A percentile compares a stretch with the other conserved stretches of the same genome.
Conservation (phyloP, 1,284 basidiomycete species). For the Tilletiopsis washingtonensis region DNA sequence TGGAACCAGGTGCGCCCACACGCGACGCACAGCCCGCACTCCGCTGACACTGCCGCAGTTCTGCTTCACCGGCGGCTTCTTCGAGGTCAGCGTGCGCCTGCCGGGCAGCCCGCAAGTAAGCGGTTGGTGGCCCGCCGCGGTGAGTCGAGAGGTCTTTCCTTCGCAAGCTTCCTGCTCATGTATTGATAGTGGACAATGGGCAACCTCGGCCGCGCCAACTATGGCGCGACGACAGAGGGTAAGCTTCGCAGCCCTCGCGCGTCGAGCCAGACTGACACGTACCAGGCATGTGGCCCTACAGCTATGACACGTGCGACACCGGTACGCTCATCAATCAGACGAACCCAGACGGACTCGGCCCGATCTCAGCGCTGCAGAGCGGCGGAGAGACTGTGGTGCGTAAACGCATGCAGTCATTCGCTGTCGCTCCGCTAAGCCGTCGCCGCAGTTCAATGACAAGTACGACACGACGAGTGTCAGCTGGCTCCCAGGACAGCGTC, state of each 20-base stretch:
- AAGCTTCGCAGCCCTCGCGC: neutral
- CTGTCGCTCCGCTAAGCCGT: too few species aligned
- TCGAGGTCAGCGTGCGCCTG: slow-evolving; percentile 41
- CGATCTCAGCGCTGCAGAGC: slow-evolving; percentile 46
- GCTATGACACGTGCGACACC: slow-evolving; percentile 44
- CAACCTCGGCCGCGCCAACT: slow-evolving; percentile 66
- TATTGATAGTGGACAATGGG: slow-evolving; percentile 28
- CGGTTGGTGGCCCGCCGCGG: slow-evolving; percentile 28
- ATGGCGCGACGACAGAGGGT: slow-evolving; percentile 60
- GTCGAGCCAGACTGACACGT: slow-evolving; percentile 50
- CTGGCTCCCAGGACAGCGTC: slow-evolving; percentile 35
- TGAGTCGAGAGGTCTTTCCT: slow-evolving; percentile 10
- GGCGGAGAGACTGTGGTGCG: slow-evolving; percentile 30
- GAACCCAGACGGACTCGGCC: slow-evolving; percentile 11
- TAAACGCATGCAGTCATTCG: too few species aligned
- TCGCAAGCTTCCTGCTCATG: too few species aligned
- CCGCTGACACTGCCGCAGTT: slow-evolving; percentile 13
- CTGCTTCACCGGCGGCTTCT: slow-evolving; percentile 44
- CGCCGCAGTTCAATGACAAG: slow-evolving; percentile 35
- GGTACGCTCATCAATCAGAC: slow-evolving; percentile 43
- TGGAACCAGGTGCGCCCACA: slow-evolving; percentile 26
- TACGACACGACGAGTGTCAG: slow-evolving; percentile 19
- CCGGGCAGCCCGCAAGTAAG: slow-evolving; percentile 25
- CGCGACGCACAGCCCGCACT: neutral
- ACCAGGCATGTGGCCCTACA: slow-evolving; percentile 48